phyloP scores from a whole-genome alignment of 441 rosid species.

The Gossypium gossypioides region DNA sequence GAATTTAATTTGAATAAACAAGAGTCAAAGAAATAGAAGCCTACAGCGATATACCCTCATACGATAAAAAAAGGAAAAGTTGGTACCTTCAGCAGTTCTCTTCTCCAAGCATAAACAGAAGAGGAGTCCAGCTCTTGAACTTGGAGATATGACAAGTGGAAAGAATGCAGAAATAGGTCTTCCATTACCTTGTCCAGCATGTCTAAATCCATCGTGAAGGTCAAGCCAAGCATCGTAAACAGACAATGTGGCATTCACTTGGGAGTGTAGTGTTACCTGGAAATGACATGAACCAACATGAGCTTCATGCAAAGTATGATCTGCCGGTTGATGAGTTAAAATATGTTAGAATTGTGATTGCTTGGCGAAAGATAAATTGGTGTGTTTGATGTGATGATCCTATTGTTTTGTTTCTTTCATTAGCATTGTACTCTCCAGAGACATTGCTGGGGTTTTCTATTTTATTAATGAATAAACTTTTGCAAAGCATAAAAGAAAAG shows the following conservation, averaged over 20 bases:
- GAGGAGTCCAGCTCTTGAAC: slow-evolving; percentile 66
- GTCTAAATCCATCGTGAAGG: slow-evolving; percentile 85
- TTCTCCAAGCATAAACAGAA: slow-evolving; percentile 65
- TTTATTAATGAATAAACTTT: too few species aligned
- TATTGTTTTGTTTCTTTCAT: too few species aligned
- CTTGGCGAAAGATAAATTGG: too few species aligned
- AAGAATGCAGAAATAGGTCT: slow-evolving; percentile 73
- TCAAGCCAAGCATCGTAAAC: slow-evolving; percentile 89
- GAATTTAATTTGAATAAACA: not conserved
- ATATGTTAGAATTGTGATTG: too few species aligned
- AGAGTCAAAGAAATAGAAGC: not conserved
- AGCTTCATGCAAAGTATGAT: not conserved
- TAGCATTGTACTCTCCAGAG: too few species aligned
- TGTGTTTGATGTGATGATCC: too few species aligned
- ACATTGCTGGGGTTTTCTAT: too few species aligned
- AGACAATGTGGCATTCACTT: slow-evolving; percentile 77
- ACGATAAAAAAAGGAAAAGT: not conserved
- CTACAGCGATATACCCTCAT: not conserved
- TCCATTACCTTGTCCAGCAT: slow-evolving; percentile 56
- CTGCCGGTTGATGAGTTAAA: too few species aligned
- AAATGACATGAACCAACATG: slow-evolving; percentile 11
- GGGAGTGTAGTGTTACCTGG: slow-evolving; percentile 86
- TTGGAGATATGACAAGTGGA: slow-evolving; percentile 74
- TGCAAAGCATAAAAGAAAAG: not conserved
- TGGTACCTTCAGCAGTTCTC: slow-evolving; percentile 41